Evolutionary conservation across 306 rosid genomes (phyloP).

Genomic region (Phaseolus lunatus): DNA sequence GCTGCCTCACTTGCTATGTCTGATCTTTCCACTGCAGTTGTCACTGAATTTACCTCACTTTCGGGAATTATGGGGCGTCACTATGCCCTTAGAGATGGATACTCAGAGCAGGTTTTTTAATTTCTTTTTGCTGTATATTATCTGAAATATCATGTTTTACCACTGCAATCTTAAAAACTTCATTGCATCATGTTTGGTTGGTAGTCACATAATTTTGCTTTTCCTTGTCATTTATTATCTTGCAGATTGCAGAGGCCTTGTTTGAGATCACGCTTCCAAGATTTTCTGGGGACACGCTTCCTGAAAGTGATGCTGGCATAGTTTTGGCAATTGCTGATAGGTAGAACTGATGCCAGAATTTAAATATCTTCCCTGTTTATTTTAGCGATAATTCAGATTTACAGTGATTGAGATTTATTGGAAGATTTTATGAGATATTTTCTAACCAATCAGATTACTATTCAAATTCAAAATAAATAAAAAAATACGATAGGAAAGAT

Average conservation of each 20-base stretch:
- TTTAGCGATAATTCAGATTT: conserved; percentile 14
- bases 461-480: neutral
- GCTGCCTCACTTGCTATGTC: conserved; percentile 99
- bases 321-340: conserved; percentile 89
- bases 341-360: conserved; percentile 50
- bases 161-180: conserved; percentile 1
- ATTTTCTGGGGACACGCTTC: conserved; percentile 91
- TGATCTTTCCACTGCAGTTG: conserved; percentile 95
- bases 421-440: neutral
- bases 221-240: conserved; percentile 25
- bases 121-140: conserved; percentile 27
- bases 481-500: neutral
- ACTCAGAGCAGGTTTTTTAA: conserved; percentile 79
- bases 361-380: conserved; percentile 32
- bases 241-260: conserved; percentile 86
- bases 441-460: neutral
- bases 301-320: conserved; percentile 77
- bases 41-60: conserved; percentile 93
- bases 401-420: neutral
- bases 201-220: conserved; percentile 27
- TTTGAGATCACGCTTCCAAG: conserved; percentile 94
- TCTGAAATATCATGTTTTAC: neutral
- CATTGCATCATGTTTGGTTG: conserved; percentile 17
- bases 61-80: conserved; percentile 95
- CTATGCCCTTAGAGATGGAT: conserved; percentile 93